Base-by-base conservation (phyloP, 1,284 basidiomycete species). In the Ganoderma leucocontextum region DNA sequence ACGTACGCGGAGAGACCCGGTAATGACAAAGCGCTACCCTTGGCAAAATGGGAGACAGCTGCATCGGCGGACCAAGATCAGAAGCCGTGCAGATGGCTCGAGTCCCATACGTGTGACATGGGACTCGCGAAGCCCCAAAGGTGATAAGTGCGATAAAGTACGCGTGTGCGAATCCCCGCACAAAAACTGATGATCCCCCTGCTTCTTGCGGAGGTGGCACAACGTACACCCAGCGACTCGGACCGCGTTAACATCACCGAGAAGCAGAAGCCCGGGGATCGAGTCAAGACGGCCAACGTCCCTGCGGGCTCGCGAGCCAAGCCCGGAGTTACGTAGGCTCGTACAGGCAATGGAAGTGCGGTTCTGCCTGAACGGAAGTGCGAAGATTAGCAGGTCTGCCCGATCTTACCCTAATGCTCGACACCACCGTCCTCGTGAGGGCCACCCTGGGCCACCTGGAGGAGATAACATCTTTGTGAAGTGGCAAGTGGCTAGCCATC, bases 61-160 rank as follows among this genome's bases (percentile, higher is more conserved):
- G 29, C 52, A 35, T 52, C 29, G 52, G 52, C 52, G 52, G 52
- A 19, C 52, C 29, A 55, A 0, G 52, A 35, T 55, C 52, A 52
- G 52, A 55, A 55, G 52, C 33, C 29, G 8, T 22, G 12, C 47
- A 52, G 22, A 5, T 12, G 47, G 10, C 25, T 52, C 13, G 22
- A 52, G 13, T 13, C 47, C 47, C 22, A 10, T 12, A 22, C 47
- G 47, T 52, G 47, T 52, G 47, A 52, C 47, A 52, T 17, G 52
- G 13, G 29, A 55, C 17, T 15, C 52, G 15, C 52, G 29, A 55
- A 55, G 52, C 29, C 29, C 29, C 52, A 33, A 55, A 55, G 33
- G 52, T 35, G 52, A 55, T 55, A 55, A 55, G 52, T 55, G 52
- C 52, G 52, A 55, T 55, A 55, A 35, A 35, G 13, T 17, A 55